These are phyloP conservation scores for Abrus pulchellus DNA, from an alignment of 306 rosid species.

Conservation along the genomic window DNA sequence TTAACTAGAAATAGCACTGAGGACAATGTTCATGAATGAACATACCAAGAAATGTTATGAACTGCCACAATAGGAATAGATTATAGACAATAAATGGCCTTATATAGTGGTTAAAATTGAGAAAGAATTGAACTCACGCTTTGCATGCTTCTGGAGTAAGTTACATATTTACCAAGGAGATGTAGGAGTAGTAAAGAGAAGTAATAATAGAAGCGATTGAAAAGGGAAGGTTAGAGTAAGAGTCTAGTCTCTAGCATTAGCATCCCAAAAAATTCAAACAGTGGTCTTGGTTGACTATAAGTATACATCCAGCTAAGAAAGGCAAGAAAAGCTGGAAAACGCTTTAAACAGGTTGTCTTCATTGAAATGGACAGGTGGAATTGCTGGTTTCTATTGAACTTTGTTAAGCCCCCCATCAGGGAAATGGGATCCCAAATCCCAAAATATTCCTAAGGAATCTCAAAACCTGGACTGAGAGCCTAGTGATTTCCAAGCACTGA, in stretches of 20 bases:
- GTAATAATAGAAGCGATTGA: constrained; percentile 25
- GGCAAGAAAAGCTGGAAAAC: constrained; percentile 55
- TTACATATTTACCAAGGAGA: constrained; percentile 45
- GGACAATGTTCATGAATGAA: constrained; percentile 15
- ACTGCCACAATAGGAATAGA: constrained; percentile 29
- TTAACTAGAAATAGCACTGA: background rate
- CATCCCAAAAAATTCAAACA: constrained; percentile 35
- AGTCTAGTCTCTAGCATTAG: constrained; percentile 40
- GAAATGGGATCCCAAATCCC: constrained; percentile 63
- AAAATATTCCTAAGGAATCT: constrained; percentile 72
- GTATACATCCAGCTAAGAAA: constrained; percentile 54
- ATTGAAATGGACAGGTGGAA: constrained; percentile 65
- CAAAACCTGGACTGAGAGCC: constrained; percentile 43
- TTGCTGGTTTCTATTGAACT: constrained; percentile 53
- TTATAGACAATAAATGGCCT: constrained; percentile 41
- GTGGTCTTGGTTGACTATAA: constrained; percentile 47
- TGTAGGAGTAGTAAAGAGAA: constrained; percentile 21
- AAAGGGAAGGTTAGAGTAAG: constrained; percentile 39
- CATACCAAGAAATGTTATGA: constrained; percentile 25
- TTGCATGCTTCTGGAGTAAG: constrained; percentile 47
- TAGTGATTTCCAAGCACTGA: constrained; percentile 13
- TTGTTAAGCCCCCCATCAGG: constrained; percentile 49
- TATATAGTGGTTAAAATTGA: constrained; percentile 48
- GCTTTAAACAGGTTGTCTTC: constrained; percentile 61
- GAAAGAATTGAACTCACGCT: constrained; percentile 41